Percentiles rank a stretch among this genome's conserved stretches.
Evolutionary conservation across 2,329 filamentous ascomycete genomes (phyloP).

Genomic region (Cyphellophora europaea): DNA sequence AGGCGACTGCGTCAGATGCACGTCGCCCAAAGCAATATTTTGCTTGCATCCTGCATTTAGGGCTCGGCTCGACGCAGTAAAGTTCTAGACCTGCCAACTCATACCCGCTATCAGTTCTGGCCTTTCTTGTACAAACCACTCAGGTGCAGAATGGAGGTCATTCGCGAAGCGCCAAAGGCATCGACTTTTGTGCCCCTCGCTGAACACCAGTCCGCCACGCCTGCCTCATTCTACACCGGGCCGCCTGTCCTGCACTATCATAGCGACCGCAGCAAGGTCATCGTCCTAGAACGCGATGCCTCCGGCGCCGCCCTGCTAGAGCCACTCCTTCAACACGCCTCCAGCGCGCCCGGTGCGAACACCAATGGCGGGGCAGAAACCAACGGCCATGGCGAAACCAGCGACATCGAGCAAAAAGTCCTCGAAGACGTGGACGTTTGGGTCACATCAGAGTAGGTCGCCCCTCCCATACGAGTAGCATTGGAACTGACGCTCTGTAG

Average conservation of each 20-base stretch:
- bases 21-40: no score
- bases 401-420: conserved; percentile 18
- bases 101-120: no score
- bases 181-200: conserved; percentile 33
- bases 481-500: conserved; percentile 20
- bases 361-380: conserved; percentile 10
- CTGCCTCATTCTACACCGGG: conserved; percentile 37
- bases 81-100: no score
- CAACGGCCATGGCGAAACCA: conserved; percentile 2
- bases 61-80: no score
- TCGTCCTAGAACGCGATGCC: conserved; percentile 32
- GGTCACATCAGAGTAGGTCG: conserved; percentile 38
- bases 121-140: no score
- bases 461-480: conserved; percentile 3
- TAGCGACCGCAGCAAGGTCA: conserved; percentile 34
- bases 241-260: conserved; percentile 38
- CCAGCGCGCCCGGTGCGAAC: conserved; percentile 10
- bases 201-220: conserved; percentile 38
- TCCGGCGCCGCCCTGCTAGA: conserved; percentile 24
- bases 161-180: conserved; percentile 27
- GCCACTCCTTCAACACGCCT: conserved; percentile 9
- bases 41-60: no score
- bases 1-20: no score
- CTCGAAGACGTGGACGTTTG: conserved; percentile 34
- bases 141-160: conserved; percentile 40